These are phyloP conservation scores for Litchi chinensis DNA, from an alignment of 345 rosid genomes.

Conservation along the genomic window DNA sequence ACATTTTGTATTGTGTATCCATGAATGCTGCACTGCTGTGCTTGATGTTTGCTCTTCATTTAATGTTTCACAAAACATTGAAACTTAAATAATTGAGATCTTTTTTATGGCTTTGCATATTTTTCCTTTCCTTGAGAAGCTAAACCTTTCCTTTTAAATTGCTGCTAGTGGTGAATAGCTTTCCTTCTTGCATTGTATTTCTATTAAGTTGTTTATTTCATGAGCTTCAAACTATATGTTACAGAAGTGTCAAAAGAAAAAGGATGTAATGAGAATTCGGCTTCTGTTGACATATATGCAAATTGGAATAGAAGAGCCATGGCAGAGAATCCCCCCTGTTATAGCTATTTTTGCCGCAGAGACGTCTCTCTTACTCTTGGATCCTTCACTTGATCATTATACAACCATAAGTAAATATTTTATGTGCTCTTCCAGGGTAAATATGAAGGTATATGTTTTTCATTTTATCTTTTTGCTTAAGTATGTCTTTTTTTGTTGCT, in stretches of 20 bases:
- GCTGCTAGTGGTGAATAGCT: neutral
- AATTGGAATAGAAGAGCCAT: constrained; percentile 78
- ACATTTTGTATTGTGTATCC: neutral
- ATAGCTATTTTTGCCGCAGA: constrained; percentile 86
- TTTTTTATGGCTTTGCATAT: neutral
- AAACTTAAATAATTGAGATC: neutral
- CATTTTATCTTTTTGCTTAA: neutral
- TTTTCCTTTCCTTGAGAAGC: neutral
- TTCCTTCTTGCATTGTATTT: constrained; percentile 13
- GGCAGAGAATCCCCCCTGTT: constrained; percentile 88
- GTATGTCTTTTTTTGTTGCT: constrained; percentile 14
- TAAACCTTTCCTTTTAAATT: neutral
- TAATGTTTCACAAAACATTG: neutral
- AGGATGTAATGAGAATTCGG: constrained; percentile 55
- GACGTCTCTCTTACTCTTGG: constrained; percentile 79
- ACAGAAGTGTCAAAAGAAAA: constrained; percentile 66
- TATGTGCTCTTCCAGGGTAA: constrained; percentile 61
- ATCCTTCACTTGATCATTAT: constrained; percentile 76
- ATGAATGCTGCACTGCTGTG: neutral
- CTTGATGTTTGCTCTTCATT: constrained; percentile 3
- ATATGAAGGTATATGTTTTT: constrained; percentile 65
- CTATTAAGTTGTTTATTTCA: neutral
- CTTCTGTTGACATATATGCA: constrained; percentile 72
- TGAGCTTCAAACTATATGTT: constrained; percentile 23
- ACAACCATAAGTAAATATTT: constrained; percentile 58